These are phyloP conservation scores for Posidonia oceanica DNA, from an alignment of 116 monocot genomes.

Conservation along the genomic window DNA sequence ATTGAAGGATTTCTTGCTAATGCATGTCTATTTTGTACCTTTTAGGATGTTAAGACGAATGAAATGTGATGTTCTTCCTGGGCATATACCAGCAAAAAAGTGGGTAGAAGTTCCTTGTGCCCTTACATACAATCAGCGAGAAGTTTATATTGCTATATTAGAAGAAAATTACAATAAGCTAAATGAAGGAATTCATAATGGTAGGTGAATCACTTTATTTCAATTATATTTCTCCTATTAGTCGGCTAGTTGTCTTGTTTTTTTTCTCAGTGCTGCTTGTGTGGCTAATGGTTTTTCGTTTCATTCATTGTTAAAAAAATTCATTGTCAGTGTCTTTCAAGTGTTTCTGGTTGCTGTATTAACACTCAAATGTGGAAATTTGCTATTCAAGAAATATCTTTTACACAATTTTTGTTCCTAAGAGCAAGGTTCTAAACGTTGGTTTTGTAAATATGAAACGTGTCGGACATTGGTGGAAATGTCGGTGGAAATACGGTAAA, in stretches of 20 bases:
- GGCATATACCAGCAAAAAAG: conserved; percentile 30
- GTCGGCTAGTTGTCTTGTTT: not conserved
- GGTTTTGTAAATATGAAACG: no score
- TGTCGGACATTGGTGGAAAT: no score
- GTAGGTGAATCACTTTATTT: conserved; percentile 3
- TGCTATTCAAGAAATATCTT: no score
- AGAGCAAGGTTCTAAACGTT: no score
- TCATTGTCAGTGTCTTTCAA: no score
- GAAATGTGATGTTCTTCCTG: conserved; percentile 33
- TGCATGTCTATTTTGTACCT: not conserved
- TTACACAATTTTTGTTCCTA: no score
- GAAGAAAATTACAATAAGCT: conserved; percentile 39
- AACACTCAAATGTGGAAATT: no score
- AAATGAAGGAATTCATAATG: conserved; percentile 23
- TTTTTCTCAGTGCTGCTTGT: not conserved
- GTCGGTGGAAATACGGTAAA: no score
- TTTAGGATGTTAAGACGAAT: conserved; percentile 46
- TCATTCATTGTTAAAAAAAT: no score
- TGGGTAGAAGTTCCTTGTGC: conserved; percentile 60
- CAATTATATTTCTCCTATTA: not conserved
- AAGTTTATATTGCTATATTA: conserved; percentile 48
- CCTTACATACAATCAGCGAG: conserved; percentile 30
- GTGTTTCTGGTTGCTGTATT: no score
- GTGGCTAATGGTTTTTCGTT: no score
- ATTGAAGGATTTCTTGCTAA: not conserved